phyloP scores from a whole-genome alignment of 2,329 filamentous ascomycete species.

The Bisporella sp. region DNA sequence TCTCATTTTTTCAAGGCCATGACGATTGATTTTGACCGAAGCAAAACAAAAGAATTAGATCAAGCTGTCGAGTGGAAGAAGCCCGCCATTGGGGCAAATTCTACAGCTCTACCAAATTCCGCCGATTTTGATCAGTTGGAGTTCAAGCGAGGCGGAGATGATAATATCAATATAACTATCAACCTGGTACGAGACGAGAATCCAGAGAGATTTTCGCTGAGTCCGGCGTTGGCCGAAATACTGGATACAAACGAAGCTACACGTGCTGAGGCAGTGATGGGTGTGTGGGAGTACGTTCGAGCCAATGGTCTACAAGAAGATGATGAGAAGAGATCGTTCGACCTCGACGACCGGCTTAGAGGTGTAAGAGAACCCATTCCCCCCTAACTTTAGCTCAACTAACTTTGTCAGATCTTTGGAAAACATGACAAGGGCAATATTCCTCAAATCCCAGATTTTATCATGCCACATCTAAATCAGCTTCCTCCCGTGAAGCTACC shows the following conservation, averaged over 20 bases:
- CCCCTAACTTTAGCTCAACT: background rate
- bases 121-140: slow-evolving; percentile 85
- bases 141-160: slow-evolving; percentile 86
- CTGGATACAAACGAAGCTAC: slow-evolving; percentile 84
- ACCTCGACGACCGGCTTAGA: slow-evolving; percentile 77
- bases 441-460: slow-evolving; percentile 74
- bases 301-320: slow-evolving; percentile 83
- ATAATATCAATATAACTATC: slow-evolving; percentile 86
- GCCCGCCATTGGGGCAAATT: slow-evolving; percentile 47
- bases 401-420: no score
- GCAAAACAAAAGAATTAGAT: slow-evolving; percentile 48
- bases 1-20: slow-evolving; percentile 81
- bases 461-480: slow-evolving; percentile 69
- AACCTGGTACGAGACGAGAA: slow-evolving; percentile 79
- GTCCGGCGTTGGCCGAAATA: slow-evolving; percentile 71
- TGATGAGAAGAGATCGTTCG: slow-evolving; percentile 87
- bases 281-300: slow-evolving; percentile 92
- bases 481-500: slow-evolving; percentile 75
- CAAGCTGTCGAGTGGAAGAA: slow-evolving; percentile 81
- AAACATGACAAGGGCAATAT: slow-evolving; percentile 71
- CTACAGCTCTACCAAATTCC: slow-evolving; percentile 46
- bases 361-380: slow-evolving; percentile 45
- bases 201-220: slow-evolving; percentile 77
- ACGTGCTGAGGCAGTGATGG: slow-evolving; percentile 80
- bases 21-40: slow-evolving; percentile 64